These are phyloP conservation scores for Fomitopsis pinicola DNA, from an alignment of 1,284 basidiomycete species.

Conservation along the genomic window DNA sequence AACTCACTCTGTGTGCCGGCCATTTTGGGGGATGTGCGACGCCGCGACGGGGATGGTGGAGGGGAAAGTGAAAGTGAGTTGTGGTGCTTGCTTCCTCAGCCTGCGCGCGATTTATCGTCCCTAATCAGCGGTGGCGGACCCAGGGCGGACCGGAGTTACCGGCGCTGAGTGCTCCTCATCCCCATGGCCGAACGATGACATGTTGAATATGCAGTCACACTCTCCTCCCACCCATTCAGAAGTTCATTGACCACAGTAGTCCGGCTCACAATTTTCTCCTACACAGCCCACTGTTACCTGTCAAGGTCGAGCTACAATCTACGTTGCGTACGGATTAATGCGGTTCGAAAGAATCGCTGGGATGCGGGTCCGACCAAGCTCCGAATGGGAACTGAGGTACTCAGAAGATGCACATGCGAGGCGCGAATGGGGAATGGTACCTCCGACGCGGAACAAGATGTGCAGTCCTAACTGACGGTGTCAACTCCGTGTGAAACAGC, in stretches of 20 bases:
- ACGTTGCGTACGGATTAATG: neutral
- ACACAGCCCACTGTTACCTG: neutral
- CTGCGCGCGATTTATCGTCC: neutral
- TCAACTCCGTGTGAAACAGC: neutral
- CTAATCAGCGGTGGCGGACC: conserved; percentile 6
- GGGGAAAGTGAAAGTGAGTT: neutral
- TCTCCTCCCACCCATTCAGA: neutral
- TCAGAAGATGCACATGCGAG: neutral
- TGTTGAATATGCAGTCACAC: neutral
- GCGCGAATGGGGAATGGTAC: neutral
- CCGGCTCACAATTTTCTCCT: neutral
- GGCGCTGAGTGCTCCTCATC: conserved; percentile 1
- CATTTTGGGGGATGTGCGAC: conserved; percentile 24
- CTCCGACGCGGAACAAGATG: neutral
- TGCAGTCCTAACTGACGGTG: neutral
- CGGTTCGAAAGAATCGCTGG: neutral
- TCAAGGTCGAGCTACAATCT: neutral
- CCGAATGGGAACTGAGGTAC: neutral
- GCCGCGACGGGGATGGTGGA: neutral
- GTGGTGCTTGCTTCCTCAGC: neutral
- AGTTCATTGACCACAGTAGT: too few species aligned
- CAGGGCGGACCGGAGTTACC: conserved; percentile 6
- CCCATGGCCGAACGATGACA: too few species aligned
- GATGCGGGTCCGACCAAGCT: neutral
- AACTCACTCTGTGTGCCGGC: conserved; percentile 42